A percentile compares a stretch with the other conserved stretches of the same genome.
phyloP scores from a whole-genome alignment of 768 basidiomycete species.

The Mycena epipterygia region DNA sequence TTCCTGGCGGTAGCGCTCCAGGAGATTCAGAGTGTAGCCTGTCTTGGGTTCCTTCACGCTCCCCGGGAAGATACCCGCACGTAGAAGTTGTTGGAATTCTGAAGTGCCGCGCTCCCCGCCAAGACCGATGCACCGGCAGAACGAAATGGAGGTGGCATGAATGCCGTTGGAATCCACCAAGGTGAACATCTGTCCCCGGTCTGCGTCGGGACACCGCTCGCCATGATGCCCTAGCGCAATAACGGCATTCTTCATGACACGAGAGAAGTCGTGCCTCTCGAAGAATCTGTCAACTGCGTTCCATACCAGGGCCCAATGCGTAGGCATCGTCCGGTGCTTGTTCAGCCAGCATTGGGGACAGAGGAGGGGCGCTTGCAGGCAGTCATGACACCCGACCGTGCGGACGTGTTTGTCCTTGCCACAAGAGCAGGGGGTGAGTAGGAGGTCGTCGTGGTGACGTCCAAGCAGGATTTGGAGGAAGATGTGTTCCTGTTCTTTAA shows the following conservation, averaged over 20 bases:
- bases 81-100: no score
- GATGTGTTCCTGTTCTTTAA: no score
- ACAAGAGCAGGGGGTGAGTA: background rate
- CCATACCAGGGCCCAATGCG: conserved; percentile 2
- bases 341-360: no score
- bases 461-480: background rate
- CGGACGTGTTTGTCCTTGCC: background rate
- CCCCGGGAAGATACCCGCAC: no score
- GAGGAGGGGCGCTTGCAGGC: background rate
- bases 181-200: background rate
- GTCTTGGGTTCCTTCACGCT: no score
- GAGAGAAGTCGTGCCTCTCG: conserved; percentile 17
- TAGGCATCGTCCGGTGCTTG: background rate
- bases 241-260: conserved; percentile 1
- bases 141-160: conserved; percentile 20
- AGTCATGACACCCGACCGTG: background rate
- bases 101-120: background rate
- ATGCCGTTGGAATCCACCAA: conserved; percentile 24
- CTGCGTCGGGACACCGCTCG: conserved; percentile 15
- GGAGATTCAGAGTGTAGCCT: background rate
- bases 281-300: background rate
- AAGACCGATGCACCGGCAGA: conserved; percentile 2
- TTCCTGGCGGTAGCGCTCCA: background rate
- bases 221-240: conserved; percentile 10
- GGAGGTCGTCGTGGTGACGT: background rate